Evolutionary conservation across 1,284 basidiomycete species (phyloP).

Genomic region (Xerocomus minutiporus): DNA sequence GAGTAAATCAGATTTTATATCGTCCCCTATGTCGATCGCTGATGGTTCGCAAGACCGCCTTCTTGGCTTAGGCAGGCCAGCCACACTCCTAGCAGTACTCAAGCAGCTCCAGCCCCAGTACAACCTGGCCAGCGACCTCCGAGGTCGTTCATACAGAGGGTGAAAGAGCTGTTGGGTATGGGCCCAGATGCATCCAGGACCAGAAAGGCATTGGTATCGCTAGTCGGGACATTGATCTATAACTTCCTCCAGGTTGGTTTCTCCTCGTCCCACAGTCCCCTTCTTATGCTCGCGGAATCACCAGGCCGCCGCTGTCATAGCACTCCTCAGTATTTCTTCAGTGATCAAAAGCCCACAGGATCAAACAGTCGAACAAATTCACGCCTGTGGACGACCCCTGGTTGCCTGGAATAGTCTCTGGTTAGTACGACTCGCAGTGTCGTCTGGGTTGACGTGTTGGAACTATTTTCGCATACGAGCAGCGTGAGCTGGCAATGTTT

Average conservation of each 20-base stretch:
- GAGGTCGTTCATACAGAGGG: constrained; percentile 16
- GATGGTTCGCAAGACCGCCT: constrained; percentile 17
- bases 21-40: constrained; percentile 13
- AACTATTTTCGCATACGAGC: constrained; percentile 49
- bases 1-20: constrained; percentile 20
- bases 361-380: constrained; percentile 51
- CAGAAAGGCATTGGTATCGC: constrained; percentile 53
- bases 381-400: constrained; percentile 61
- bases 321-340: constrained; percentile 50
- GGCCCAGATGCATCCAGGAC: constrained; percentile 52
- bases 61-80: constrained; percentile 28
- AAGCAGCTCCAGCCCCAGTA: constrained; percentile 2
- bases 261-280: neutral
- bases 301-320: constrained; percentile 53
- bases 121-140: constrained; percentile 7
- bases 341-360: constrained; percentile 47
- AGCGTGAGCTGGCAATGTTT: constrained; percentile 31
- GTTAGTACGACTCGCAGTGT: constrained; percentile 54
- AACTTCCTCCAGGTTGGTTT: constrained; percentile 54
- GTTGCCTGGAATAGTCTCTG: constrained; percentile 71
- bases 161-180: constrained; percentile 52
- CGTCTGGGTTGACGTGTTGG: constrained; percentile 55
- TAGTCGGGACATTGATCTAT: constrained; percentile 53
- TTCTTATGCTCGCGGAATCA: constrained; percentile 12
- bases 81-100: constrained; percentile 17